Base-by-base conservation (phyloP, 148 eudicot genomes). In the Fagopyrum tataricum region DNA sequence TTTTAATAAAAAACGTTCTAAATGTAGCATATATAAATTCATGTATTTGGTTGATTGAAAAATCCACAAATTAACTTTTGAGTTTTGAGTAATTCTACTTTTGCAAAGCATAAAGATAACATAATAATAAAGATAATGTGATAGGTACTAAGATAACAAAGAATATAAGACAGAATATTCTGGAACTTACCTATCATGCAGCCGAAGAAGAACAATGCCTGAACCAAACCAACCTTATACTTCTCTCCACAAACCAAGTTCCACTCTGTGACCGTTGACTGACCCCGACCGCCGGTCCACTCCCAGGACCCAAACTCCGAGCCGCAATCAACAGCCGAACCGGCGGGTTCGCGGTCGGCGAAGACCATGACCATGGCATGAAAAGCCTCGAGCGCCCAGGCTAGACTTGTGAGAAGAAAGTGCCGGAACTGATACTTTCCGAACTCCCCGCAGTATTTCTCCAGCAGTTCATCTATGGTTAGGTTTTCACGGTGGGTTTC, bases 351-450 rank as follows among this genome's bases (percentile, higher is more conserved):
- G 7, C 88, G 96, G 77, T 94, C 98, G 3, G 97, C 88, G 48
- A 94, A 94, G 4, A 94, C 90, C 91, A 94, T 90, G 58, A 94
- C 93, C 98, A 94, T 94, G 44, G 93, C 86, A 74, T 91, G 98
- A 21, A 94, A 89, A 5, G 90, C 98, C 86, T 94, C 98, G 0
- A 94, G 79, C 12, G 97, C 96, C 97, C 98, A 94, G 2, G 97
- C 98, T 17, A 94, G 42, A 80, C 89, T 84, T 1, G 97, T 89
- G 4, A 94, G 44, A 0, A 91, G 80, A 18, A 94, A 91, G 82
- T 94, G 98, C 23, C 72, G 75, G 18, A 91, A 11, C 40, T 94
- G 97, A 96, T 96, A 94, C 44, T n/a, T 18, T 37, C 97, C 97
- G 52, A 90, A 91, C 82, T 94, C 98, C 44, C 97, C 98, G 74